Conservation (phyloP, 768 basidiomycete genomes). For the Podaxis sp. region DNA sequence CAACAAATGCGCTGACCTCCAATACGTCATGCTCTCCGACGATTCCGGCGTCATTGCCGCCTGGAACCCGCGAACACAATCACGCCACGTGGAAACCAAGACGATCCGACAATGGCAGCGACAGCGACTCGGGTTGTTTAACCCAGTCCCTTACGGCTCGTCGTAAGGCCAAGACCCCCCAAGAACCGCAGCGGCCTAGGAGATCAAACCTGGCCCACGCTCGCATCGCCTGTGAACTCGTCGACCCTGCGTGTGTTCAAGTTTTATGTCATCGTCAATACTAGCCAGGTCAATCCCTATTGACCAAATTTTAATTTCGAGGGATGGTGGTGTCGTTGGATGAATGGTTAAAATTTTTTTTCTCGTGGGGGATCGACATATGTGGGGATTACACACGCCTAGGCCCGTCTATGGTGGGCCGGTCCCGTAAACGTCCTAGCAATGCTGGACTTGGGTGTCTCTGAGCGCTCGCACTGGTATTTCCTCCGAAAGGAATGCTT, state of each 20-base stretch:
- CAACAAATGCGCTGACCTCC: slow-evolving; percentile 5
- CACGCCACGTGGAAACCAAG: not conserved
- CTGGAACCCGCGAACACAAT: slow-evolving; percentile 2
- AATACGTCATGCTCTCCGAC: slow-evolving; percentile 12
- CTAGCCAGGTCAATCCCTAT: too few species aligned
- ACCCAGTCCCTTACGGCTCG: slow-evolving; percentile 1
- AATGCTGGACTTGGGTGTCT: not conserved
- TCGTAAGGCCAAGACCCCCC: not conserved
- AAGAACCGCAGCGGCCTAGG: not conserved
- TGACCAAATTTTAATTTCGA: not conserved
- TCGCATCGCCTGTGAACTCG: not conserved
- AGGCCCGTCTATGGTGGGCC: too few species aligned
- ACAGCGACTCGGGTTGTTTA: not conserved
- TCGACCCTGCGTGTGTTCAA: not conserved
- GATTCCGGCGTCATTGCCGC: not conserved
- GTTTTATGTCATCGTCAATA: not conserved
- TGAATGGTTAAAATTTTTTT: not conserved
- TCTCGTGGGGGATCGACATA: too few species aligned
- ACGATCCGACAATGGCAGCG: slow-evolving; percentile 11
- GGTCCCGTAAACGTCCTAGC: too few species aligned
- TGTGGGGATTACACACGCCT: too few species aligned
- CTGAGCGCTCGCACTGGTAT: not conserved
- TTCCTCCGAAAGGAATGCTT: not conserved
- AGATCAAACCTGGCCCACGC: not conserved
- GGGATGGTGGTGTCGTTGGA: not conserved